Evolutionary conservation across 2,329 filamentous ascomycete genomes (phyloP).

Genomic region (Scedosporium boydii): DNA sequence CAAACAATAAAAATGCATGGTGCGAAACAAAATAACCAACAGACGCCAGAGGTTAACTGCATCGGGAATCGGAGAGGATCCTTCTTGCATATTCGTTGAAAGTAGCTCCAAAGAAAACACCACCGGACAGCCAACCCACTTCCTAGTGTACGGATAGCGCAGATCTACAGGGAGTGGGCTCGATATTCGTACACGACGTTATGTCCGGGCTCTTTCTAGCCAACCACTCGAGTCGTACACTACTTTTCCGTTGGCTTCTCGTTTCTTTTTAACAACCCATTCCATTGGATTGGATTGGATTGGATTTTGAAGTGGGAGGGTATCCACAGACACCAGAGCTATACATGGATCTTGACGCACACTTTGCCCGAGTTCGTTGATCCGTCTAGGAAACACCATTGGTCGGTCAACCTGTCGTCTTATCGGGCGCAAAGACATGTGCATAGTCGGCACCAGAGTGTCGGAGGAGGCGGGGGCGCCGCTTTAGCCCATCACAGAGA

Average conservation of each 20-base stretch:
- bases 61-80: background rate
- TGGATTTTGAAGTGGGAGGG: too few species aligned
- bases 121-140: too few species aligned
- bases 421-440: slow-evolving; percentile 6
- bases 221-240: background rate
- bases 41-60: background rate
- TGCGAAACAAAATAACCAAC: background rate
- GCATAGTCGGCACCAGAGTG: background rate
- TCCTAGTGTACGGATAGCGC: too few species aligned
- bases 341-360: too few species aligned
- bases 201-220: background rate
- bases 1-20: background rate
- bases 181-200: background rate
- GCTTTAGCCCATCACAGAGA: background rate
- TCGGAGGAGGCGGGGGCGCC: background rate
- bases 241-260: background rate
- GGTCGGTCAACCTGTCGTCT: background rate
- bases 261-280: background rate
- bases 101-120: too few species aligned
- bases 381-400: background rate
- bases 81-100: too few species aligned
- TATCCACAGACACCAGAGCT: too few species aligned
- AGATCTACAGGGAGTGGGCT: background rate
- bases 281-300: too few species aligned
- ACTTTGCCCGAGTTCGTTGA: background rate